These are phyloP conservation scores for Oryza glumipatula DNA, from an alignment of 176 grass and related monocot genomes.

Conservation along the genomic window DNA sequence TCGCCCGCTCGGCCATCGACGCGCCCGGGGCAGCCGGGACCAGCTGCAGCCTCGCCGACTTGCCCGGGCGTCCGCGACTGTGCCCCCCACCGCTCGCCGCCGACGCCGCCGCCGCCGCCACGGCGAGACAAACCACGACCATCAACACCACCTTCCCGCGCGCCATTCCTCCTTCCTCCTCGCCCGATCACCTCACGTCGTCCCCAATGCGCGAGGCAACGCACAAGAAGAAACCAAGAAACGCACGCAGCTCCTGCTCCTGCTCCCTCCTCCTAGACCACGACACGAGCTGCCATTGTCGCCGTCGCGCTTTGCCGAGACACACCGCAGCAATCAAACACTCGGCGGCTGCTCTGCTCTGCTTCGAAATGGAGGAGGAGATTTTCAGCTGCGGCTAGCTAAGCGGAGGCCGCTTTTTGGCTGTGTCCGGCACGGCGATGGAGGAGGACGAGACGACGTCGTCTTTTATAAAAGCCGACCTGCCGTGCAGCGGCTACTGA, in stretches of 20 bases:
- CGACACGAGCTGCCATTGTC: background rate
- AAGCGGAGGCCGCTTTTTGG: slow-evolving; percentile 31
- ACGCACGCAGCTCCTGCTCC: background rate
- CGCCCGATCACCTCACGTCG: background rate
- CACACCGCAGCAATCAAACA: background rate
- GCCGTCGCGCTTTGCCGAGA: background rate
- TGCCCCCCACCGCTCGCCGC: background rate
- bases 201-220: background rate
- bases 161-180: slow-evolving; percentile 10
- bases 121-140: background rate
- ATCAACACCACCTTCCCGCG: background rate
- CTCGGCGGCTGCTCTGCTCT: background rate
- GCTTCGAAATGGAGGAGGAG: background rate
- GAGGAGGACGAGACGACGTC: background rate
- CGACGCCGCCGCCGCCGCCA: background rate
- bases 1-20: slow-evolving; percentile 33
- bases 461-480: slow-evolving; percentile 46
- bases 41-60: slow-evolving; percentile 16
- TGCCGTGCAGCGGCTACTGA: background rate
- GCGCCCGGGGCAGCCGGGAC: slow-evolving; percentile 23
- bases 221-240: too few relatives aligned
- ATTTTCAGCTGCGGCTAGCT: too few relatives aligned
- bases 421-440: slow-evolving; percentile 38
- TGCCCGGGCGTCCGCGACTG: background rate
- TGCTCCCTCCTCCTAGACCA: background rate